Conservation (phyloP, 129 eudicot genomes). For the Oenanthe sinensis region DNA sequence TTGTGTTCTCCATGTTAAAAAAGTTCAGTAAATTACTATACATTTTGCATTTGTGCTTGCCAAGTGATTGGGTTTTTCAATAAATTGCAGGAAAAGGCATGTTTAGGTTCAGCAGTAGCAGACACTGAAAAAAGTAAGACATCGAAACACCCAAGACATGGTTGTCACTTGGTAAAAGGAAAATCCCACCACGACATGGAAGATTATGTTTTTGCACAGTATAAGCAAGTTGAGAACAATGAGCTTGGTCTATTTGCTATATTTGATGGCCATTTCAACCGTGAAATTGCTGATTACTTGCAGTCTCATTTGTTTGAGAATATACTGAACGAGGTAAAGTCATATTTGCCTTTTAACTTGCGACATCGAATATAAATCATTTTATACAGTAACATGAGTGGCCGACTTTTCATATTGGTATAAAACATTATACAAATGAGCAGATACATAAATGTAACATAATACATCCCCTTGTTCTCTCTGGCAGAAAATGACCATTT, state of each 20-base stretch:
- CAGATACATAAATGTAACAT: neutral
- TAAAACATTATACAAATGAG: neutral
- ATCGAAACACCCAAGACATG: slow-evolving; percentile 49
- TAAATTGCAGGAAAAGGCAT: slow-evolving; percentile 3
- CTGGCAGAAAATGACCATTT: neutral
- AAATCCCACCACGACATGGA: slow-evolving; percentile 69
- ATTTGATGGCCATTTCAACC: slow-evolving; percentile 78
- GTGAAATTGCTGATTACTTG: slow-evolving; percentile 61
- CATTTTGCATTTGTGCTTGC: neutral
- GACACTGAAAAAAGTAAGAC: slow-evolving; percentile 57
- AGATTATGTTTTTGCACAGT: slow-evolving; percentile 72
- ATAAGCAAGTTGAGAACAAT: slow-evolving; percentile 63
- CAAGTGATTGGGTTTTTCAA: neutral
- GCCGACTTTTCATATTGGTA: neutral
- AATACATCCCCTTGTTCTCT: neutral
- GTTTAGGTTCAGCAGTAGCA: slow-evolving; percentile 27
- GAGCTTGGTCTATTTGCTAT: slow-evolving; percentile 82
- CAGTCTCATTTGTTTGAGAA: slow-evolving; percentile 64
- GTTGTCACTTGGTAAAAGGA: slow-evolving; percentile 69
- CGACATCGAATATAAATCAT: no score
- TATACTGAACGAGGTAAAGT: slow-evolving; percentile 61
- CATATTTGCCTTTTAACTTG: neutral
- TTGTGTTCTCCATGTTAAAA: neutral
- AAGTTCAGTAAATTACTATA: neutral
- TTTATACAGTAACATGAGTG: neutral